Percentiles rank a stretch among this genome's conserved stretches.
Conservation (phyloP, 2,329 filamentous ascomycete genomes). For the Sphaceloma murrayae region DNA sequence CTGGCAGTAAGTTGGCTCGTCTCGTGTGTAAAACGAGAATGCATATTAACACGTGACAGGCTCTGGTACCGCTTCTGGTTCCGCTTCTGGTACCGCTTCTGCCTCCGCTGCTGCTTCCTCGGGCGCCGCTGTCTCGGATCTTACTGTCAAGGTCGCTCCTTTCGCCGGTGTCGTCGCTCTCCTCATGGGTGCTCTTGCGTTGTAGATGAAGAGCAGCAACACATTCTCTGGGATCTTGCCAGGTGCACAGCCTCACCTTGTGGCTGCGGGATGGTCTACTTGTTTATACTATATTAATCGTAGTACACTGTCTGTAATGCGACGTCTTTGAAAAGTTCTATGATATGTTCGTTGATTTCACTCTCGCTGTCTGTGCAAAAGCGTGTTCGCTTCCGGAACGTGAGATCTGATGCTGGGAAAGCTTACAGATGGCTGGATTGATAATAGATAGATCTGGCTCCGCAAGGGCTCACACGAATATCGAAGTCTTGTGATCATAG, state of each 20-base stretch:
- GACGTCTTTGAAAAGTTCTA: slow-evolving; percentile 6
- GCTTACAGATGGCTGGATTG: too few species aligned
- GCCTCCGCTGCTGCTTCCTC: slow-evolving; percentile 18
- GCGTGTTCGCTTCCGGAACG: too few species aligned
- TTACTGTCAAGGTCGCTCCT: slow-evolving; percentile 16
- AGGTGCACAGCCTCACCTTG: slow-evolving; percentile 3
- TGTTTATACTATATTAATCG: slow-evolving; percentile 14
- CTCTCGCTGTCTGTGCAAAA: too few species aligned
- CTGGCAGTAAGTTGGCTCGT: too few species aligned
- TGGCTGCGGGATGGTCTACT: slow-evolving; percentile 1
- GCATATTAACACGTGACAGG: too few species aligned
- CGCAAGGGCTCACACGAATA: too few species aligned
- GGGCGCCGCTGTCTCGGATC: slow-evolving; percentile 6
- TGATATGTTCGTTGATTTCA: not conserved
- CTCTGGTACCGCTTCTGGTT: slow-evolving; percentile 20
- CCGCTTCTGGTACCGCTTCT: slow-evolving; percentile 1
- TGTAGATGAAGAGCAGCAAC: slow-evolving; percentile 15
- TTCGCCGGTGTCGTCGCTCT: slow-evolving; percentile 17
- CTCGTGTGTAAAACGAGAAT: too few species aligned
- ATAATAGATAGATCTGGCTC: too few species aligned
- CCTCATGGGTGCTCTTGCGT: slow-evolving; percentile 17
- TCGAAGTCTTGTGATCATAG: too few species aligned
- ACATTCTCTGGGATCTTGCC: not conserved
- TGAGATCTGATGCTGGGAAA: too few species aligned
- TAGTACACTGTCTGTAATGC: slow-evolving; percentile 13